Evolutionary conservation across 441 rosid species (phyloP), one percentile per base, ranked within the genome.

Genomic region (Aquilaria agallochum): DNA sequence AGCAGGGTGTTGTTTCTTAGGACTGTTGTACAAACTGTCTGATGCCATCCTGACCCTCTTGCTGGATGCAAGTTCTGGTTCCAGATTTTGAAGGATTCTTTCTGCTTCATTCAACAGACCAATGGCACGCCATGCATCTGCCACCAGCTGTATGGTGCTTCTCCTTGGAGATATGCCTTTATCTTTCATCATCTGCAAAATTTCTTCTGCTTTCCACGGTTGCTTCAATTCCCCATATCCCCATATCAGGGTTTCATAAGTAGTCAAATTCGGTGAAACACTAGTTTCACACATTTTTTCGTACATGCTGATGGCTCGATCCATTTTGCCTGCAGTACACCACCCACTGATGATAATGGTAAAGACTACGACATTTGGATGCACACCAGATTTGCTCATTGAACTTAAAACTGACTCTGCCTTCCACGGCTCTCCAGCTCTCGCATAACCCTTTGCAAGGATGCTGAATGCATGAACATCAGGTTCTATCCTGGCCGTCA

Each of bases 241-340:
- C 97, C 97, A 94, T 59, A 94, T 86, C 49, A 94, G 71, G 40
- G 99, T 94, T 78, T 94, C 96, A 8, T 79, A 94, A 50, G 97
- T 86, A 62, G 87, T 84, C 81, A 83, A 70, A 74, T 86, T 94
- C 11, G 97, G 94, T 51, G 76, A 74, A 50, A 87, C 53, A 32
- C 91, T 84, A 0, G 56, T 59, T 60, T 81, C 78, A 56, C 83
- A 66, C 97, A 94, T 94, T 66, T 77, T 86, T 68, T 82, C 70
- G 50, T 78, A 86, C 50, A 83, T 71, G 55, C 72, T 77, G 74
- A 77, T 69, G n/a, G 99, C 96, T 11, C 73, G 76, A 60, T 87
- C 86, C 97, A 94, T 94, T 71, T 83, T 80, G 34, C 90, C 89
- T 0, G 83, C 86, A 9, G 78, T 83, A 76, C 96, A 91, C 96